Evolutionary conservation across 2,329 filamentous ascomycete species (phyloP).

Genomic region (Knoxdaviesia proteae): DNA sequence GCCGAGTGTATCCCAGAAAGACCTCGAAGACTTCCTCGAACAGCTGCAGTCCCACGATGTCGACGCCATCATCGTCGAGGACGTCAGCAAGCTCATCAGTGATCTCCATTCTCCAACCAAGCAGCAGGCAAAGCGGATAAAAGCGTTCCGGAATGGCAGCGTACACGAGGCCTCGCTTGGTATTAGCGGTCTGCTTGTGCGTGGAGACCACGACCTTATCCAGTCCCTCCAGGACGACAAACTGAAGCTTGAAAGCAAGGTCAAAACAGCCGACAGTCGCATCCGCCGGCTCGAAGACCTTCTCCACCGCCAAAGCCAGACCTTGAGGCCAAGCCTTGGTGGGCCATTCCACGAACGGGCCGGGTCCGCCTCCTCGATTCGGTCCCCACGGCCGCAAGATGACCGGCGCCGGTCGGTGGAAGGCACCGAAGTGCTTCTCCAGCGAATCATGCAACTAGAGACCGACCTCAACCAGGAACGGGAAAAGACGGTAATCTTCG

Average conservation of each 20-base stretch:
- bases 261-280: conserved; percentile 71
- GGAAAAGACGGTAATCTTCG: conserved; percentile 42
- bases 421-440: conserved; percentile 22
- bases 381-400: conserved; percentile 17
- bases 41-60: conserved; percentile 42
- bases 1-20: conserved; percentile 56
- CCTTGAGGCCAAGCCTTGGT: conserved; percentile 22
- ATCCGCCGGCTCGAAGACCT: conserved; percentile 83
- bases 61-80: conserved; percentile 44
- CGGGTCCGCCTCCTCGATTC: conserved; percentile 27
- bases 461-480: conserved; percentile 56
- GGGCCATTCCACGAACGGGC: conserved; percentile 26
- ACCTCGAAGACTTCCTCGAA: conserved; percentile 55
- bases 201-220: conserved; percentile 70
- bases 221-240: conserved; percentile 70
- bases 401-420: conserved; percentile 25
- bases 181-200: conserved; percentile 65
- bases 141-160: conserved; percentile 92
- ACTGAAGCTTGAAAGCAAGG: conserved; percentile 45
- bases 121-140: conserved; percentile 68
- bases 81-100: conserved; percentile 55
- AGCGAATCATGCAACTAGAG: conserved; percentile 45
- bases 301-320: conserved; percentile 59
- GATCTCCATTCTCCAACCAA: conserved; percentile 68
- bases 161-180: conserved; percentile 77